phyloP scores from a whole-genome alignment of 148 eudicot genomes.

The Nyssa sinensis region DNA sequence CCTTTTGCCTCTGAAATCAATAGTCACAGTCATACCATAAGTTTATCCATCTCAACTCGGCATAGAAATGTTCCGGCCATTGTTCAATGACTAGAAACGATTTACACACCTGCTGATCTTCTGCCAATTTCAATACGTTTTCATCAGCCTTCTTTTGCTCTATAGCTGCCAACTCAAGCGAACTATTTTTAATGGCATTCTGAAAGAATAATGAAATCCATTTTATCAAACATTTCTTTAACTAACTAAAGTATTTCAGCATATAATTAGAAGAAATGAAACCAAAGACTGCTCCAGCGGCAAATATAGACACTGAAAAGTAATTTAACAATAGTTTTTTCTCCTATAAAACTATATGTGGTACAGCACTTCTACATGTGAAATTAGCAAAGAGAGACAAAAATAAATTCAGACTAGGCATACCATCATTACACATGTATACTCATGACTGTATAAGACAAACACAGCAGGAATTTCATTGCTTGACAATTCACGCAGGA shows the following conservation, averaged over 20 bases:
- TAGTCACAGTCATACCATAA: neutral
- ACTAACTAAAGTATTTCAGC: neutral
- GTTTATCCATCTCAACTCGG: neutral
- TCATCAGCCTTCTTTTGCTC: constrained; percentile 79
- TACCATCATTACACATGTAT: too few species aligned
- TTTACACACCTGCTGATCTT: constrained; percentile 67
- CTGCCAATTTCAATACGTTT: constrained; percentile 75
- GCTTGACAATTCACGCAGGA: neutral
- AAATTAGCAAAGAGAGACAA: neutral
- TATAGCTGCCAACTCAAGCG: constrained; percentile 62
- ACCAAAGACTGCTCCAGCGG: neutral
- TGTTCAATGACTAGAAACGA: neutral
- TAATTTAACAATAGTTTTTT: neutral
- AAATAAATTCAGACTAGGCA: too few species aligned
- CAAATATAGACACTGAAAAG: neutral
- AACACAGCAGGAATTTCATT: neutral
- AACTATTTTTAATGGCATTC: constrained; percentile 64
- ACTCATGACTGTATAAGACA: neutral
- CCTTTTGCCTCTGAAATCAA: constrained; percentile 68
- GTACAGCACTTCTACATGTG: neutral
- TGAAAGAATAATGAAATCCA: constrained; percentile 27
- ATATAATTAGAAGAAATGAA: neutral
- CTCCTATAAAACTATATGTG: neutral
- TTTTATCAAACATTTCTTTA: constrained; percentile 16
- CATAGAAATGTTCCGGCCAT: neutral